Percentiles rank a stretch among this genome's conserved stretches.
phyloP scores from a whole-genome alignment of 2,329 filamentous ascomycete genomes.

The Curvularia sp. region DNA sequence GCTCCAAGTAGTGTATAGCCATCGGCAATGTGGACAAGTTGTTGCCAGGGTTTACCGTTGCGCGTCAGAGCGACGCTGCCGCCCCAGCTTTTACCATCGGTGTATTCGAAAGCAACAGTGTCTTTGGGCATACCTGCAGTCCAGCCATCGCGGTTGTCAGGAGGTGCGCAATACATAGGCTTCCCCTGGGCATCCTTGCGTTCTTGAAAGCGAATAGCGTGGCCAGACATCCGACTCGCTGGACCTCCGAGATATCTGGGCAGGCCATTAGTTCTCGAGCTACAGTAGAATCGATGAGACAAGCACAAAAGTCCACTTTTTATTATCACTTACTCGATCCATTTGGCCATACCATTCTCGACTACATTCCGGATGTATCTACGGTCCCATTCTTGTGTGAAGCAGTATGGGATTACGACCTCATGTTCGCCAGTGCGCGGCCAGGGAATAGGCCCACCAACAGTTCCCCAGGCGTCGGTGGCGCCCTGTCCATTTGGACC shows the following conservation, averaged over 20 bases:
- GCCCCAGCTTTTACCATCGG: background rate
- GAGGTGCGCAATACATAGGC: background rate
- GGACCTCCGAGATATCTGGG: background rate
- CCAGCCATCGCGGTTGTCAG: slow-evolving; percentile 1
- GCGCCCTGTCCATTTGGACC: background rate
- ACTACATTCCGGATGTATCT: background rate
- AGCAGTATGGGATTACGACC: slow-evolving; percentile 10
- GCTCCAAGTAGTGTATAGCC: background rate
- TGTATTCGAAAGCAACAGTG: slow-evolving; percentile 9
- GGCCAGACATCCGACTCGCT: background rate
- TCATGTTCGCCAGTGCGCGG: background rate
- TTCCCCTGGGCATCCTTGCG: background rate
- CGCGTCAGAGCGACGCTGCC: slow-evolving; percentile 2
- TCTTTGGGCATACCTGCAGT: slow-evolving; percentile 2
- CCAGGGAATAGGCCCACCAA: slow-evolving; percentile 3
- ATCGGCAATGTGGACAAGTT: slow-evolving; percentile 1
- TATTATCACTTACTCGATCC: slow-evolving; percentile 3
- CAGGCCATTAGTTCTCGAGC: background rate
- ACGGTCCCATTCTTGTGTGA: background rate
- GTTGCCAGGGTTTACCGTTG: background rate
- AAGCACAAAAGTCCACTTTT: no score
- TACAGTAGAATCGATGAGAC: background rate
- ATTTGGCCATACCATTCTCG: slow-evolving; percentile 1
- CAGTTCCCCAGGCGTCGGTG: background rate
- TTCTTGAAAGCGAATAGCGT: slow-evolving; percentile 10